These are phyloP conservation scores for Meyerozyma athensensis DNA, from an alignment of 1,139 yeast genomes.

Conservation along the genomic window DNA sequence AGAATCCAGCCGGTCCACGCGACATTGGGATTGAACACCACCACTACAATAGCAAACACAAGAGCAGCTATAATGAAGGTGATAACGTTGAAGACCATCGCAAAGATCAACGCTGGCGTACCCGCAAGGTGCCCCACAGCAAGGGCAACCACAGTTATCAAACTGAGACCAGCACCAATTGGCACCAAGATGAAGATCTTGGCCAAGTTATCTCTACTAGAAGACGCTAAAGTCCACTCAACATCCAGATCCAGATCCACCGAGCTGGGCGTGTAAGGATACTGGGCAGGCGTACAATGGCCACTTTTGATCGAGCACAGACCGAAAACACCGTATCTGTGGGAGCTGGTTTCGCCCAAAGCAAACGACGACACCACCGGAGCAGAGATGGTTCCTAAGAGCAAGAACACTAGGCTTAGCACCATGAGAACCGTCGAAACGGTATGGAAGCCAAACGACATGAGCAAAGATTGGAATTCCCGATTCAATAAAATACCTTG, in stretches of 20 bases:
- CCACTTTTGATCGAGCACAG: slow-evolving; percentile 8
- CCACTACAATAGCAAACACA: slow-evolving; percentile 48
- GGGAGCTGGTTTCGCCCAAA: slow-evolving; percentile 22
- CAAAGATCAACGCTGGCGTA: slow-evolving; percentile 12
- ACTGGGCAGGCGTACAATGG: slow-evolving; percentile 23
- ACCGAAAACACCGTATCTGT: slow-evolving; percentile 14
- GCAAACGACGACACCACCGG: slow-evolving; percentile 39
- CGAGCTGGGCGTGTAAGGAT: slow-evolving; percentile 26
- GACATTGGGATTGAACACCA: slow-evolving; percentile 59
- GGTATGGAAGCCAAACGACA: slow-evolving; percentile 23
- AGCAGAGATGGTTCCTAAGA: slow-evolving; percentile 47
- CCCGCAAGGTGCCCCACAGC: slow-evolving; percentile 6
- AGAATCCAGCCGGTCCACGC: slow-evolving; percentile 69
- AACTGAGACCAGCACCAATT: slow-evolving; percentile 72
- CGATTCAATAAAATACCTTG: not conserved
- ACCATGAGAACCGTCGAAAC: slow-evolving; percentile 26
- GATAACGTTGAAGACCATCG: slow-evolving; percentile 31
- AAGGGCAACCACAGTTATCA: slow-evolving; percentile 24
- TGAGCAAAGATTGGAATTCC: not conserved
- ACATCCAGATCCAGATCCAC: slow-evolving; percentile 12
- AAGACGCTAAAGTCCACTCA: slow-evolving; percentile 23
- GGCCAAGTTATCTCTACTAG: slow-evolving; percentile 63
- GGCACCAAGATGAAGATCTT: slow-evolving; percentile 75
- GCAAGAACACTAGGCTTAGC: slow-evolving; percentile 40
- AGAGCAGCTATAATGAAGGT: slow-evolving; percentile 50